Conservation (phyloP, 192 early-diverging fungal genomes). For the Linnemannia zychae region DNA sequence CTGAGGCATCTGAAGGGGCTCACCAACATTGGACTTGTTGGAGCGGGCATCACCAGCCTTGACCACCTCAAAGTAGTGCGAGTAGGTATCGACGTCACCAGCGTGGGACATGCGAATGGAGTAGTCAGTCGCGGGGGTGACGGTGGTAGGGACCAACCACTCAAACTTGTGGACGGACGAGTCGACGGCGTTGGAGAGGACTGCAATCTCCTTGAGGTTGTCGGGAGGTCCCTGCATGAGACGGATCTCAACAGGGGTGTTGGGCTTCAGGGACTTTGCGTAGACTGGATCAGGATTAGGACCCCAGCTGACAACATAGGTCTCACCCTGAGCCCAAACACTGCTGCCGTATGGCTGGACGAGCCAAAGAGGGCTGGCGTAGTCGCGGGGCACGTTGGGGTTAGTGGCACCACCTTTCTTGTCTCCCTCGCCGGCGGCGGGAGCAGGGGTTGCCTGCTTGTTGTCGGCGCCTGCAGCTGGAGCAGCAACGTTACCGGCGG, state of each 20-base stretch:
- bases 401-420: background rate
- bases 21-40: conserved; percentile 40
- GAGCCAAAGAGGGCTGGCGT: conserved; percentile 32
- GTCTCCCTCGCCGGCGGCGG: background rate
- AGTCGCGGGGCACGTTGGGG: conserved; percentile 10
- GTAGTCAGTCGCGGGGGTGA: conserved; percentile 34
- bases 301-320: conserved; percentile 47
- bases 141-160: conserved; percentile 31
- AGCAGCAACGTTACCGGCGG: background rate
- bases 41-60: conserved; percentile 35
- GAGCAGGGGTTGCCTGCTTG: background rate
- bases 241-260: conserved; percentile 26
- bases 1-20: conserved; percentile 45
- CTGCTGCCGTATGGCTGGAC: conserved; percentile 42
- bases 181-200: conserved; percentile 9
- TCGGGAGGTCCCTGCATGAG: conserved; percentile 42
- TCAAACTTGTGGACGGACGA: conserved; percentile 22
- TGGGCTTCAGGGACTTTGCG: conserved; percentile 29
- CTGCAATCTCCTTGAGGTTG: background rate
- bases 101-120: conserved; percentile 35
- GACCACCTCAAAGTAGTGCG: conserved; percentile 52
- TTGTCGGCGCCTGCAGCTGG: background rate
- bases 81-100: conserved; percentile 34
- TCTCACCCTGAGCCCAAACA: conserved; percentile 47
- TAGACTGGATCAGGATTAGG: conserved; percentile 39